Evolutionary conservation across 2,329 filamentous ascomycete species (phyloP), one percentile per base, ranked within the genome.

Genomic region (Cercospora sp.): DNA sequence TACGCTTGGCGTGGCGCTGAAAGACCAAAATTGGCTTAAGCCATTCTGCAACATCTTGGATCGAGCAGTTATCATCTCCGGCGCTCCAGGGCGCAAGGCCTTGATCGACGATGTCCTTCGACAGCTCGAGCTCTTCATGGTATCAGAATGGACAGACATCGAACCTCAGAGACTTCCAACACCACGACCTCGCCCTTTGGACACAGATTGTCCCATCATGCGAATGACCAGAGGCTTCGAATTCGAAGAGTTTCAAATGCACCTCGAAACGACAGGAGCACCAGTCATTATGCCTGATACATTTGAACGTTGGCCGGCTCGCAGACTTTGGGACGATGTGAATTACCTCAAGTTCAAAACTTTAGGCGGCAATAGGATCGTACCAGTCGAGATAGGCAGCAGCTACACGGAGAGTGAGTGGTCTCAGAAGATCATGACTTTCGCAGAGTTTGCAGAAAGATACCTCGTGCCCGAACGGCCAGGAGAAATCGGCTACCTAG

Each of bases 401-500:
- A 95, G 91, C 75, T 99, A 98, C 76, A 94, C 93, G 1, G 93
- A 97, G 70, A 86, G 87, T 20, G 90, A 85, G 23, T 97, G 94
- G 94, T 89, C 89, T 0, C 94, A 98, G 79, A 86, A 88, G 64
- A 88, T 98, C 28, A 86, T 96, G 60, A 83, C 87, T 0, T 96
- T 98, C 74, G 80, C 82, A 5, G 82, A 89, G 0, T 96, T 97
- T 72, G 81, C 97, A 59, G 72, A 82, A 5, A 78, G 78, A 0
- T 89, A 91, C 75, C 85, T 96, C 67, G 70, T 85, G 28, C 48
- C 74, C 4, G 63, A 63, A 7, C 51, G 66, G 2, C 73, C 74
- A 7, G 31, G 64, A 3, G 64, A 70, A 1, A 88, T 85, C 10
- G 92, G 90, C 12, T 99, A 99, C 78, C 87, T 99, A 55, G 95